Percentiles rank a stretch among this genome's conserved stretches.
Conservation (phyloP, 805 yeast genomes). For the Brettanomyces custersianus region DNA sequence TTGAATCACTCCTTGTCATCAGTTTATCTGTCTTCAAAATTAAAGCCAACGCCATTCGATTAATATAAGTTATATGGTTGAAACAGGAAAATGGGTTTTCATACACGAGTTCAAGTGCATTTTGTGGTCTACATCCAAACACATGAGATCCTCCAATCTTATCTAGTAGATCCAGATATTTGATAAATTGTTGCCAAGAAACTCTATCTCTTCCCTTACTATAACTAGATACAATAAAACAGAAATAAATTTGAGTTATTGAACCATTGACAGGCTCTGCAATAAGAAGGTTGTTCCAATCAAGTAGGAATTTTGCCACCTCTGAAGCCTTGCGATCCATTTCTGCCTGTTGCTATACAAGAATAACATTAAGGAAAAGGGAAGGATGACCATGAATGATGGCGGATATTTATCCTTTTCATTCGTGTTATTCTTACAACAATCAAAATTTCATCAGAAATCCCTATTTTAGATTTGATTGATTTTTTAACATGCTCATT, state of each 20-base stretch:
- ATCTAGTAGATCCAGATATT: conserved; percentile 16
- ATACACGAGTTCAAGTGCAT: conserved; percentile 14
- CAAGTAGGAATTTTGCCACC: conserved; percentile 21
- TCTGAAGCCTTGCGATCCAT: conserved; percentile 25
- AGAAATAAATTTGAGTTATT: conserved; percentile 23
- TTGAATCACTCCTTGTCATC: neutral
- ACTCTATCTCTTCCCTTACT: conserved; percentile 25
- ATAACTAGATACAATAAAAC: conserved; percentile 22
- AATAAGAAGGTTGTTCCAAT: conserved; percentile 22
- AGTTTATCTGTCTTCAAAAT: conserved; percentile 9
- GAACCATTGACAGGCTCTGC: conserved; percentile 25
- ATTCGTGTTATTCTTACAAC: no score
- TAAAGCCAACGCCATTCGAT: conserved; percentile 19
- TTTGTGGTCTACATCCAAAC: conserved; percentile 17
- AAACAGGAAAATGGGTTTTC: conserved; percentile 24
- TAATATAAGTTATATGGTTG: conserved; percentile 16
- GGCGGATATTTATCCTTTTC: conserved; percentile 2
- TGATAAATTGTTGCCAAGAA: conserved; percentile 26
- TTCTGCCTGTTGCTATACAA: no score
- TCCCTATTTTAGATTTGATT: neutral
- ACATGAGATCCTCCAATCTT: conserved; percentile 15
- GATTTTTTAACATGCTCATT: conserved; percentile 1
- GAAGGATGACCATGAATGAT: no score
- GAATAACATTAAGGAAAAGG: neutral
- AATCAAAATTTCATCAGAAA: neutral